phyloP scores from a whole-genome alignment of 2,329 filamentous ascomycete genomes.

The Blastomyces percursus region DNA sequence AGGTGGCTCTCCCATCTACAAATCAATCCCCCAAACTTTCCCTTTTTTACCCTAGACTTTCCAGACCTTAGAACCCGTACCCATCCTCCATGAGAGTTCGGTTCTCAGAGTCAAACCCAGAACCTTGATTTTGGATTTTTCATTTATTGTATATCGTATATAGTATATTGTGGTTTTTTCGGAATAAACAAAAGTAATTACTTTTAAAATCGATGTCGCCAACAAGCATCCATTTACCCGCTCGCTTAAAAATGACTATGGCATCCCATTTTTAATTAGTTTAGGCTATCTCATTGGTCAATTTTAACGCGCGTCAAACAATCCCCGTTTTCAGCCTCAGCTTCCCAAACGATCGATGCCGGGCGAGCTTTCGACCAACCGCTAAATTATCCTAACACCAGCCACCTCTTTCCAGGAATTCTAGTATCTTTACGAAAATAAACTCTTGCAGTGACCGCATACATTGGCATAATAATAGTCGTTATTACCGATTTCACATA shows the following conservation, averaged over 20 bases:
- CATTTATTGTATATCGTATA: neutral
- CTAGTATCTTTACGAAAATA: neutral
- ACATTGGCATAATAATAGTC: neutral
- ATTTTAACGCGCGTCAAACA: neutral
- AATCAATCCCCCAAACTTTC: neutral
- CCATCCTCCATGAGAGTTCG: neutral
- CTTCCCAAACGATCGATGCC: neutral
- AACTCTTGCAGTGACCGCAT: neutral
- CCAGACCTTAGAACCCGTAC: neutral
- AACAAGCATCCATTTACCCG: neutral
- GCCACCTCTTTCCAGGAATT: neutral
- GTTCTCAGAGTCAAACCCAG: neutral
- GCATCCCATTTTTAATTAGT: neutral
- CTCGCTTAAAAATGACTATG: neutral
- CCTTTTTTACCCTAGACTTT: neutral
- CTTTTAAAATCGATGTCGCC: too few species aligned
- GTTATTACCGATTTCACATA: neutral
- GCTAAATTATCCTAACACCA: neutral
- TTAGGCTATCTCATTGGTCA: neutral
- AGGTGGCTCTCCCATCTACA: neutral
- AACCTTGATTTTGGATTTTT: neutral
- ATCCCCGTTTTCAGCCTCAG: neutral
- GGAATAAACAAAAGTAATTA: neutral
- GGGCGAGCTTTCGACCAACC: neutral
- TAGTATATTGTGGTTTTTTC: neutral